phyloP scores from a whole-genome alignment of 2,329 filamentous ascomycete species.

The Cadophora gregata region DNA sequence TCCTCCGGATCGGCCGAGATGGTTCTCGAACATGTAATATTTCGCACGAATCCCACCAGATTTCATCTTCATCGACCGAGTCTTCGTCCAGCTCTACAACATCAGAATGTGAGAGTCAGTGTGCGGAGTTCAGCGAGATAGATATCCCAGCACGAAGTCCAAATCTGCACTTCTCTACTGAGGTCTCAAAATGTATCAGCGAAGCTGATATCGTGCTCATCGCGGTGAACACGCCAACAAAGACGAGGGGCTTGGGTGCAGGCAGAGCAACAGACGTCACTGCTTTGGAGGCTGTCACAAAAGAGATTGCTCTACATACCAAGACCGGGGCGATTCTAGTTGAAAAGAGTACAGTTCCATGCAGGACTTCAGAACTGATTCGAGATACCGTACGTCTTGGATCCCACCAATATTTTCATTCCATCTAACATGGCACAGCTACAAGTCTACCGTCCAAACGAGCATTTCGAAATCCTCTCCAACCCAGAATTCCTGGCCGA shows the following conservation, averaged over 20 bases:
- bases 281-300: constrained; percentile 72
- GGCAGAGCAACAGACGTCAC: constrained; percentile 76
- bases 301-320: constrained; percentile 70
- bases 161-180: constrained; percentile 77
- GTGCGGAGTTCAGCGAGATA: constrained; percentile 40
- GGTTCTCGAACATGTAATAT: constrained; percentile 46
- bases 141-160: constrained; percentile 54
- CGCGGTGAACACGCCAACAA: constrained; percentile 81
- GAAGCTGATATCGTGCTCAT: constrained; percentile 78
- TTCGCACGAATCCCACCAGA: neutral
- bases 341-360: constrained; percentile 83
- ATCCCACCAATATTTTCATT: neutral
- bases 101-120: constrained; percentile 45
- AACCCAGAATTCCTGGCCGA: constrained; percentile 85
- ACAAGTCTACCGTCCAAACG: constrained; percentile 63
- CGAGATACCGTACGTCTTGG: constrained; percentile 69
- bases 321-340: constrained; percentile 74
- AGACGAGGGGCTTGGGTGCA: constrained; percentile 70
- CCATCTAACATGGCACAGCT: constrained; percentile 48
- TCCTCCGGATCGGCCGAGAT: constrained; percentile 69
- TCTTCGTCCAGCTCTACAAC: constrained; percentile 42
- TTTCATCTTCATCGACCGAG: constrained; percentile 50
- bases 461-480: constrained; percentile 76
- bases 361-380: constrained; percentile 73
- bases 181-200: constrained; percentile 64